Evolutionary conservation across 2,329 filamentous ascomycete species (phyloP).

Genomic region (Epichloe amarillans): DNA sequence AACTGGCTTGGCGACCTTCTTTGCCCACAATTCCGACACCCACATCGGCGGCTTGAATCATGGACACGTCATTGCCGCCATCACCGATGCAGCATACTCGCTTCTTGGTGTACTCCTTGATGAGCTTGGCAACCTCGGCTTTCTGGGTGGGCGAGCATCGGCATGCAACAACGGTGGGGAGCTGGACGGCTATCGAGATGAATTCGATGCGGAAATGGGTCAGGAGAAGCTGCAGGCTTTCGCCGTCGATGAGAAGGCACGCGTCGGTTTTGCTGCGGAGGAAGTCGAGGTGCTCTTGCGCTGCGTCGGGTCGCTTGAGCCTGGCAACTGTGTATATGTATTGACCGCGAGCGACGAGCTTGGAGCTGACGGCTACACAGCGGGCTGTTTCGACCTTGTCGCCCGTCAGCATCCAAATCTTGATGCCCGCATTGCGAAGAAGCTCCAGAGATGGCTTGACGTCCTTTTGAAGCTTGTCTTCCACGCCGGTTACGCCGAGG

Average conservation of each 20-base stretch:
- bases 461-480: constrained; percentile 90
- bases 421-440: constrained; percentile 90
- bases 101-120: constrained; percentile 84
- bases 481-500: constrained; percentile 92
- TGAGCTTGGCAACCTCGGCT: constrained; percentile 81
- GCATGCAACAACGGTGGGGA: constrained; percentile 89
- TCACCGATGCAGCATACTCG: constrained; percentile 96
- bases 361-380: constrained; percentile 89
- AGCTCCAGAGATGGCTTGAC: constrained; percentile 93
- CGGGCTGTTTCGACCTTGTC: constrained; percentile 97
- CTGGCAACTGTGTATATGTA: constrained; percentile 90
- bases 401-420: constrained; percentile 99
- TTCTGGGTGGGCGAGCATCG: constrained; percentile 96
- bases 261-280: constrained; percentile 75
- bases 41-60: constrained; percentile 98
- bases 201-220: constrained; percentile 74
- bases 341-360: constrained; percentile 84
- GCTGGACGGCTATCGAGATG: constrained; percentile 71
- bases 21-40: constrained; percentile 97
- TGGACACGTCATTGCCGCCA: constrained; percentile 94
- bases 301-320: constrained; percentile 68
- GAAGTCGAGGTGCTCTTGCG: constrained; percentile 79
- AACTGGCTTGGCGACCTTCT: constrained; percentile 84
- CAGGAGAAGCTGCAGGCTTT: constrained; percentile 74
- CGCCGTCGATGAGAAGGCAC: constrained; percentile 87